Percentiles rank a stretch among this genome's conserved stretches.
Conservation (phyloP, 2,329 filamentous ascomycete genomes). For the Leptographium wingfieldii region DNA sequence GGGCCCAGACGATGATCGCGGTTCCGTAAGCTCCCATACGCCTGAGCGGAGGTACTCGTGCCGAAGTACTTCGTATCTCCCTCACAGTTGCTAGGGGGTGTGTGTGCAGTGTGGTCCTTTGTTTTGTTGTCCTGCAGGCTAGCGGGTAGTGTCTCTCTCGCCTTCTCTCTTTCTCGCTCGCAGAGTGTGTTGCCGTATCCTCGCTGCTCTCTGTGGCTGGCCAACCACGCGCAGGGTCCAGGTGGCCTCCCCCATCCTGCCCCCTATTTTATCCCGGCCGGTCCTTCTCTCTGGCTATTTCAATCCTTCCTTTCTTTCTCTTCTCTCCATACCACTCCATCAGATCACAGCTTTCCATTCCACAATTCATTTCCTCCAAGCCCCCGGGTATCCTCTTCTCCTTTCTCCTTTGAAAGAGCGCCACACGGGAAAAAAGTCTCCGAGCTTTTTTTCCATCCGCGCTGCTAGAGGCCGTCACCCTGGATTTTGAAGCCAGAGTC, state of each 20-base stretch:
- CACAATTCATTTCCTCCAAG: neutral
- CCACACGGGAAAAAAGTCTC: constrained; percentile 20
- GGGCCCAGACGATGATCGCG: neutral
- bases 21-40: neutral
- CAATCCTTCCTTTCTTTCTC: constrained; percentile 9
- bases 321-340: constrained; percentile 10
- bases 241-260: constrained; percentile 4
- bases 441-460: constrained; percentile 43
- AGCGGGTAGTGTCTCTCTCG: neutral
- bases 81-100: neutral
- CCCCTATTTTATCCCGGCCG: constrained; percentile 10
- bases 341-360: neutral
- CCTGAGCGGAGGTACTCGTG: neutral
- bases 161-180: neutral
- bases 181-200: neutral
- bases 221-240: neutral
- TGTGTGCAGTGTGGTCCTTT: constrained; percentile 2
- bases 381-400: constrained; percentile 22
- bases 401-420: constrained; percentile 44
- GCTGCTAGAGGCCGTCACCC: constrained; percentile 69
- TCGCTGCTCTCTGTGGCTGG: neutral
- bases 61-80: neutral
- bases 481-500: constrained; percentile 99
- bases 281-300: constrained; percentile 6
- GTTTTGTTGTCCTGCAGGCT: constrained; percentile 1